A percentile compares a stretch with the other conserved stretches of the same genome.
These are phyloP conservation scores for Amesomyces nigricolor DNA, from an alignment of 2,329 filamentous ascomycete species.

Conservation along the genomic window DNA sequence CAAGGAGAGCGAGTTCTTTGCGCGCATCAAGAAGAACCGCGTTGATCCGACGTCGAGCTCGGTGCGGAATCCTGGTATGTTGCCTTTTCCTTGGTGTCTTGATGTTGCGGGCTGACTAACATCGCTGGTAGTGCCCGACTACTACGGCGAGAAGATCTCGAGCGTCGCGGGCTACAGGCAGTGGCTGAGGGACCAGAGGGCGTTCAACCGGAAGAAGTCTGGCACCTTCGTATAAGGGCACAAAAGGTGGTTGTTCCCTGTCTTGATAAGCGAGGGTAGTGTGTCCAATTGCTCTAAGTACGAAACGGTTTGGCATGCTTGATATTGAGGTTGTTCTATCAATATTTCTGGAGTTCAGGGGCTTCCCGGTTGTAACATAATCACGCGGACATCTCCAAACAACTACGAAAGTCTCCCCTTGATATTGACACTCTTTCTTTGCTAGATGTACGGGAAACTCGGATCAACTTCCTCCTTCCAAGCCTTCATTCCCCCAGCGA, in stretches of 20 bases:
- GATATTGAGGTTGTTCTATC: not conserved
- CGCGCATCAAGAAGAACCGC: slow-evolving; percentile 82
- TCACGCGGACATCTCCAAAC: slow-evolving; percentile 13
- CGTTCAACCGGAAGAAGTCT: slow-evolving; percentile 87
- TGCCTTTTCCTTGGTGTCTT: not conserved
- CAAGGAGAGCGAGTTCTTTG: slow-evolving; percentile 93
- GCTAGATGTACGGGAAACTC: slow-evolving; percentile 47
- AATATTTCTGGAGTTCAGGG: slow-evolving; percentile 13
- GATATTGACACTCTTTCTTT: not conserved
- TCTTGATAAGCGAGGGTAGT: slow-evolving; percentile 7
- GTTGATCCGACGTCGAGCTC: slow-evolving; percentile 88
- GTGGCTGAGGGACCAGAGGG: slow-evolving; percentile 96
- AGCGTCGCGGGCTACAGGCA: slow-evolving; percentile 86
- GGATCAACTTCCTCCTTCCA: slow-evolving; percentile 66
- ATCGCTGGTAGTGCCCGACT: slow-evolving; percentile 69
- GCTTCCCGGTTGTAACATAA: slow-evolving; percentile 22
- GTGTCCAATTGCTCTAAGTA: not conserved
- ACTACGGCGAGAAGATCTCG: slow-evolving; percentile 97
- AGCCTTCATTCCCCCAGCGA: slow-evolving; percentile 63
- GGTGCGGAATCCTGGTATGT: slow-evolving; percentile 71
- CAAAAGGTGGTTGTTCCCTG: not conserved
- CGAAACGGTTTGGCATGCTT: not conserved
- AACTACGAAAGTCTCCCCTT: slow-evolving; percentile 21
- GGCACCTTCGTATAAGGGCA: slow-evolving; percentile 48
- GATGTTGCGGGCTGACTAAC: slow-evolving; percentile 3